These are phyloP conservation scores for Cercophora scortea DNA, from an alignment of 495 filamentous ascomycete species.

Conservation along the genomic window DNA sequence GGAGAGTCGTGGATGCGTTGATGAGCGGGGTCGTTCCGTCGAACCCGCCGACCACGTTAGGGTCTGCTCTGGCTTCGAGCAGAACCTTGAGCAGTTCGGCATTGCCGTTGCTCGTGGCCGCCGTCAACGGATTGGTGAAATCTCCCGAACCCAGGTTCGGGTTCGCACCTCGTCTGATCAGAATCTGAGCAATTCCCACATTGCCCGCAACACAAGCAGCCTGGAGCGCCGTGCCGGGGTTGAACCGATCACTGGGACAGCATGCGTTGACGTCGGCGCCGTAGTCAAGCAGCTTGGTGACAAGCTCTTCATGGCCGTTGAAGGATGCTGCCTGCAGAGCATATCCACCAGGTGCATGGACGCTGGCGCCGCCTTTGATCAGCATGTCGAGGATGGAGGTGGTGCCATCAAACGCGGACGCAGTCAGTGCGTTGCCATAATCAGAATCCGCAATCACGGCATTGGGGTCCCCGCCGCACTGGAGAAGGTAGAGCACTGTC, in stretches of 20 bases:
- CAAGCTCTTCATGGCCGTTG: neutral
- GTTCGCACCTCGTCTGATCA: slow-evolving; percentile 1
- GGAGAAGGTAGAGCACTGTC: slow-evolving; percentile 1
- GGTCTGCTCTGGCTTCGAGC: slow-evolving; percentile 2
- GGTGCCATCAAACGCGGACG: slow-evolving; percentile 6
- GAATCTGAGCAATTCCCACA: neutral
- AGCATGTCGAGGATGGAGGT: slow-evolving; percentile 2
- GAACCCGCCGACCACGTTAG: slow-evolving; percentile 1
- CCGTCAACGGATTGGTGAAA: slow-evolving; percentile 1
- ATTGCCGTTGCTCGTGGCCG: slow-evolving; percentile 4
- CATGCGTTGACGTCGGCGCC: no score
- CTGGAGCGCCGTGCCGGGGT: slow-evolving; percentile 4
- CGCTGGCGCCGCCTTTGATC: neutral
- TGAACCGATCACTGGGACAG: neutral
- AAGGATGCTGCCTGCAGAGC: slow-evolving; percentile 6
- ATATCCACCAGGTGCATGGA: slow-evolving; percentile 5
- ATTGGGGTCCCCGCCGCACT: slow-evolving; percentile 4
- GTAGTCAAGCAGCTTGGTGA: no score
- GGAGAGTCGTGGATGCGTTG: slow-evolving; percentile 4
- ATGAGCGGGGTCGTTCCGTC: slow-evolving; percentile 3
- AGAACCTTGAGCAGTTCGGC: slow-evolving; percentile 3
- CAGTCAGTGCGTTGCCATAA: slow-evolving; percentile 8
- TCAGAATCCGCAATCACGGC: slow-evolving; percentile 1
- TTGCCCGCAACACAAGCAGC: slow-evolving; percentile 4
- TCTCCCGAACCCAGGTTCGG: slow-evolving; percentile 6